Percentiles rank a stretch among this genome's conserved stretches.
phyloP scores from a whole-genome alignment of 1,284 basidiomycete species.

The Trichosporon sp. region DNA sequence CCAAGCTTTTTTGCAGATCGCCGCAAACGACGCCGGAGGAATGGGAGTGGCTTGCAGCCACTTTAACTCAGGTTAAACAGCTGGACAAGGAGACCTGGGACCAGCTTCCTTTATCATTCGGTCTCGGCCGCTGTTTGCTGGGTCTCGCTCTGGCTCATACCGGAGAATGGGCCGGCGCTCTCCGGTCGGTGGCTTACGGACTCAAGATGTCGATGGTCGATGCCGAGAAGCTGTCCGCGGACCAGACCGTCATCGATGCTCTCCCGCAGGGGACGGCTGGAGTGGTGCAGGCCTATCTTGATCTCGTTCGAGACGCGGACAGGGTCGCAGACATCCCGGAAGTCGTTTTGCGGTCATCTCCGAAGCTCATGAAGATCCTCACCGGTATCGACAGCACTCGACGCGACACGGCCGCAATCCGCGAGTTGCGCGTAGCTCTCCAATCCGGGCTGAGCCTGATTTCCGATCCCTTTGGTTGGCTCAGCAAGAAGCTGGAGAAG shows the following conservation, averaged over 20 bases:
- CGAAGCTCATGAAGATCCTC: constrained; percentile 24
- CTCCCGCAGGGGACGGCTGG: neutral
- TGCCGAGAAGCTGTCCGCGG: constrained; percentile 3
- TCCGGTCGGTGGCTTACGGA: constrained; percentile 11
- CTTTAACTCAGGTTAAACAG: neutral
- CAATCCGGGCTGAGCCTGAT: constrained; percentile 19
- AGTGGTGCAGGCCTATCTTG: constrained; percentile 22
- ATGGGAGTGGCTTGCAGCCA: constrained; percentile 28
- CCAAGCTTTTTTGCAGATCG: neutral
- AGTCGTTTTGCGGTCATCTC: constrained; percentile 17
- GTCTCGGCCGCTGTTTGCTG: constrained; percentile 18
- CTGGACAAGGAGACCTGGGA: neutral
- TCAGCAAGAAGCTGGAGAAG: constrained; percentile 7
- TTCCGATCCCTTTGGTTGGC: constrained; percentile 24
- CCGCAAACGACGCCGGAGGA: constrained; percentile 2
- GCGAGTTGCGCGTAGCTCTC: constrained; percentile 12
- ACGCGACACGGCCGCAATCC: neutral
- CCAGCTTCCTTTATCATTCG: constrained; percentile 20
- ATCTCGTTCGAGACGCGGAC: neutral
- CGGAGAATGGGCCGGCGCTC: constrained; percentile 18
- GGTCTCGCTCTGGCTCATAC: constrained; percentile 20
- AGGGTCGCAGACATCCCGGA: constrained; percentile 18
- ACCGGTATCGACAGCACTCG: neutral
- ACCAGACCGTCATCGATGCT: neutral
- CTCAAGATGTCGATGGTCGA: constrained; percentile 17